Evolutionary conservation across 306 rosid species (phyloP).

Genomic region (Castanea mollissima): DNA sequence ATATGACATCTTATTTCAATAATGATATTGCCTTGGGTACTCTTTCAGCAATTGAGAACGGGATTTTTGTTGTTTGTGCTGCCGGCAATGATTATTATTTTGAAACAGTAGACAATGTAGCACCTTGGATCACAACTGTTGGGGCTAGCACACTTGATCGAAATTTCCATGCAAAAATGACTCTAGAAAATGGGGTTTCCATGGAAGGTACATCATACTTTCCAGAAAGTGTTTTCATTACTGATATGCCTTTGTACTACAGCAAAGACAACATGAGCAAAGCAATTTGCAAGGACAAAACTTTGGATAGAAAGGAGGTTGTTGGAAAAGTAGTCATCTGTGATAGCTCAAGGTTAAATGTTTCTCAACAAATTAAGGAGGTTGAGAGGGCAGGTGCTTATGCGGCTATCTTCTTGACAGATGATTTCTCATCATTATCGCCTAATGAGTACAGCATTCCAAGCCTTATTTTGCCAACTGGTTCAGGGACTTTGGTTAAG

Average conservation of each 20-base stretch:
- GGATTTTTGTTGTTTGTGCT: neutral
- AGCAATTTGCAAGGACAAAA: neutral
- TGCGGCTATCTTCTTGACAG: conserved; percentile 5
- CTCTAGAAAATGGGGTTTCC: neutral
- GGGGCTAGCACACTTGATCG: conserved; percentile 12
- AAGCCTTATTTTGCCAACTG: neutral
- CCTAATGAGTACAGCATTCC: neutral
- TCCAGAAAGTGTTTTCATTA: neutral
- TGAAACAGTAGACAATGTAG: neutral
- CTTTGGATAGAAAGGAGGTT: conserved; percentile 5
- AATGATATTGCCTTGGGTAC: neutral
- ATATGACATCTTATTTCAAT: neutral
- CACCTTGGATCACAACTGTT: conserved; percentile 24
- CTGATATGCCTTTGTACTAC: neutral
- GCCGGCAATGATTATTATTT: neutral
- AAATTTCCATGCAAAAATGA: neutral
- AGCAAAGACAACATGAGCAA: neutral
- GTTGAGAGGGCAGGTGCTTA: neutral
- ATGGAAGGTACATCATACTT: conserved; percentile 1
- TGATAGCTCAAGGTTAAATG: neutral
- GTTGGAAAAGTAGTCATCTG: conserved; percentile 8
- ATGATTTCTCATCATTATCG: neutral
- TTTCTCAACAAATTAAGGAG: neutral
- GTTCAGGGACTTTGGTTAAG: neutral
- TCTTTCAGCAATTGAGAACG: neutral